Evolutionary conservation across 2,329 filamentous ascomycete genomes (phyloP), one percentile per base, ranked within the genome.

Genomic region (Incumbomyces delicatus): DNA sequence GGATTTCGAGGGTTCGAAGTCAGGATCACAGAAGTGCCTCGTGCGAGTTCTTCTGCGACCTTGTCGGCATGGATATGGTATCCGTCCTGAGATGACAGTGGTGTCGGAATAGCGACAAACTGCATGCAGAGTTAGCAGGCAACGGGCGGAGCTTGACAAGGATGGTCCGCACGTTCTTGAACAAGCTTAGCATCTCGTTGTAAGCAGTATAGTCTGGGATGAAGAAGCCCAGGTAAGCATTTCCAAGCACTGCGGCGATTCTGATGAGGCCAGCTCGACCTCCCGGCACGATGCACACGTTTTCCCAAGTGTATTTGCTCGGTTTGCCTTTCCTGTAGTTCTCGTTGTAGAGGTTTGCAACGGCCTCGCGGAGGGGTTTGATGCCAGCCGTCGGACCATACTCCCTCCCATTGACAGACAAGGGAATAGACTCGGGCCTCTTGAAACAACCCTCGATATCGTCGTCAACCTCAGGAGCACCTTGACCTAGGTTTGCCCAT

Each of bases 1-100:
- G 90, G 90, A 67, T 96, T 96, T 53, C 90, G 81, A 8, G 90
- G 90, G 70, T 96, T 96, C 1, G 88, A 95, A 31, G 90, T 96
- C 53, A 96, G 70, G 58, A 96, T 89, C 55, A 95, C 90, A 4
- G 81, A 83, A 14, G 84, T 87, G 55, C 87, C 87, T 55, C 88
- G 82, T 37, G 85, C 80, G 55, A 95, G 90, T 65, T 94, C 87
- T 58, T 94, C 86, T 13, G 85, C 85, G 59, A 96, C 92, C 71
- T 92, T 94, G 64, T 94, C 83, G 2, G 87, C 84, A 61, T 94
- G 85, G 63, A 96, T 94, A 61, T 94, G 87, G 68, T 95, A 96
- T 55, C 83, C 83, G 62, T 96, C 89, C 50, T 85, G 79, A 59
- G 87, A 82, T 30, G 83, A 81, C 11, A 96, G 75, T 10, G 89